These are phyloP conservation scores for Kodamaea alishanica DNA, from an alignment of 1,139 yeast genomes.

Conservation along the genomic window DNA sequence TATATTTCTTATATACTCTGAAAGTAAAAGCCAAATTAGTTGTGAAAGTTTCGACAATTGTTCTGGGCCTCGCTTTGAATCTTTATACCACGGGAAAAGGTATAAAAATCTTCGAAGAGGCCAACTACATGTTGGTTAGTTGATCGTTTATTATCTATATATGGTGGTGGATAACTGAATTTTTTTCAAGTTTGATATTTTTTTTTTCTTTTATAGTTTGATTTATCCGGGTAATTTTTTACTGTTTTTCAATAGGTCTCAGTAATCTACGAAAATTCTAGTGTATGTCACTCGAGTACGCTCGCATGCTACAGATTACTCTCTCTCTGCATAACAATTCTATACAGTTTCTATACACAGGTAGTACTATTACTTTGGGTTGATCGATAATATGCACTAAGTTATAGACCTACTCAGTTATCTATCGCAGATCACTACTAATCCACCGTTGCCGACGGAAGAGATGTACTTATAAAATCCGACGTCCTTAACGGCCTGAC, in stretches of 20 bases:
- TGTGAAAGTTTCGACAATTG: slow-evolving; percentile 16
- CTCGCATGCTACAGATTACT: too few species aligned
- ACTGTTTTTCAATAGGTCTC: too few species aligned
- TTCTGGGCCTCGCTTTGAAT: slow-evolving; percentile 73
- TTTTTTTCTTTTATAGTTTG: background rate
- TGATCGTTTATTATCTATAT: background rate
- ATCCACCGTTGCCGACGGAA: slow-evolving; percentile 33
- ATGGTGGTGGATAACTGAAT: background rate
- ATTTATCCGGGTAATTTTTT: background rate
- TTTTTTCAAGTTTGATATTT: background rate
- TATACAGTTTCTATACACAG: too few species aligned
- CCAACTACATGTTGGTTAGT: slow-evolving; percentile 21
- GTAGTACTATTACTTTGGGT: too few species aligned
- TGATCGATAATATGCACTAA: too few species aligned
- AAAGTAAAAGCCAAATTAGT: slow-evolving; percentile 26
- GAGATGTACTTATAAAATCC: slow-evolving; percentile 41
- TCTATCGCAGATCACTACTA: slow-evolving; percentile 11
- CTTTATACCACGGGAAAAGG: slow-evolving; percentile 52
- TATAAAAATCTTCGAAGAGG: slow-evolving; percentile 69
- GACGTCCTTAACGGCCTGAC: slow-evolving; percentile 45
- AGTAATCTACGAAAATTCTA: too few species aligned
- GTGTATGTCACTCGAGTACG: too few species aligned
- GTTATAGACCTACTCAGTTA: too few species aligned
- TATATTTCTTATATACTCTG: slow-evolving; percentile 15
- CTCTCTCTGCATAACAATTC: too few species aligned